Conservation (phyloP, 495 filamentous ascomycete genomes). For the Aspergillus sclerotioniger region DNA sequence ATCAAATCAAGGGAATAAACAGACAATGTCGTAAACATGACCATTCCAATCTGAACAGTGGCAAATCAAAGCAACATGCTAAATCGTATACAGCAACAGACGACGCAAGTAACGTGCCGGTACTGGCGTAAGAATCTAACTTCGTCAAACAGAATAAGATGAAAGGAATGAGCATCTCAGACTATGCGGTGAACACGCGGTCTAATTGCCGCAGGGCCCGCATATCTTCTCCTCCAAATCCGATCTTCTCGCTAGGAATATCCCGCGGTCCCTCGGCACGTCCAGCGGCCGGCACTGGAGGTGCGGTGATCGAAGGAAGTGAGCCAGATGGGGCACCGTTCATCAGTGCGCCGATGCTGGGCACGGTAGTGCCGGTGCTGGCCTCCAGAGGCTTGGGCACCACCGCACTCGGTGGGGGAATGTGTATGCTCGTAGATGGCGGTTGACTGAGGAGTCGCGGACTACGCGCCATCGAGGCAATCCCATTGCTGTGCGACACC, state of each 20-base stretch:
- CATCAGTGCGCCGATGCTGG: slow-evolving; percentile 52
- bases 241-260: slow-evolving; percentile 63
- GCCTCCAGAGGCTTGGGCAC: slow-evolving; percentile 25
- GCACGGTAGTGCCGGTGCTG: slow-evolving; percentile 41
- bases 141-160: neutral
- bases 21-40: slow-evolving; percentile 9
- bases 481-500: slow-evolving; percentile 28
- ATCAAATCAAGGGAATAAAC: slow-evolving; percentile 2
- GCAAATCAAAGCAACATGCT: slow-evolving; percentile 1
- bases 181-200: slow-evolving; percentile 41
- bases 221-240: slow-evolving; percentile 62
- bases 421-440: slow-evolving; percentile 23
- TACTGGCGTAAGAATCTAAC: neutral
- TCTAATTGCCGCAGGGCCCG: slow-evolving; percentile 66
- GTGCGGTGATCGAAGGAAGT: slow-evolving; percentile 35
- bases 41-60: slow-evolving; percentile 6
- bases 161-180: neutral
- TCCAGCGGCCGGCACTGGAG: slow-evolving; percentile 17
- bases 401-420: slow-evolving; percentile 21
- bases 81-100: slow-evolving; percentile 11
- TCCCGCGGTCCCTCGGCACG: slow-evolving; percentile 54
- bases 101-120: neutral
- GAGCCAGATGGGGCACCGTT: slow-evolving; percentile 46
- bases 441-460: slow-evolving; percentile 35
- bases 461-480: slow-evolving; percentile 20